These are phyloP conservation scores for Trichothecium sympodiale DNA, from an alignment of 2,329 filamentous ascomycete genomes.

Conservation along the genomic window DNA sequence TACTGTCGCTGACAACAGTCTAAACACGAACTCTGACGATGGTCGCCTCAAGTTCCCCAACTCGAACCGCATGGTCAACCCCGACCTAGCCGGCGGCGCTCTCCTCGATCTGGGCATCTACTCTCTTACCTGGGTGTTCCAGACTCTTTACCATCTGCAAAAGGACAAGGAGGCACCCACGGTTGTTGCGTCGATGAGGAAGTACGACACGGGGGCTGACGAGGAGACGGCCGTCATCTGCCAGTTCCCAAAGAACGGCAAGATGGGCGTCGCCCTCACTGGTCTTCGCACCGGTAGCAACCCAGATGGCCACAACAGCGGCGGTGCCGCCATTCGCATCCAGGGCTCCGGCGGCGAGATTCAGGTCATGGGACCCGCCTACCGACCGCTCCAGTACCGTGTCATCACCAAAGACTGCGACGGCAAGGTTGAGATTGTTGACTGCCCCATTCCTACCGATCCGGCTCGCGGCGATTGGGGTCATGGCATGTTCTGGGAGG, in stretches of 20 bases:
- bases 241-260: conserved; percentile 57
- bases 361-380: conserved; percentile 64
- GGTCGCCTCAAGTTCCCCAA: conserved; percentile 45
- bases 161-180: conserved; percentile 57
- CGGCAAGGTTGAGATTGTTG: conserved; percentile 36
- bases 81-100: conserved; percentile 70
- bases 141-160: conserved; percentile 75
- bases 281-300: conserved; percentile 51
- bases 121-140: conserved; percentile 82
- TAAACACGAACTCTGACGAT: conserved; percentile 47
- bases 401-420: conserved; percentile 44
- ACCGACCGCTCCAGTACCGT: conserved; percentile 53
- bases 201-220: conserved; percentile 65
- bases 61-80: conserved; percentile 69
- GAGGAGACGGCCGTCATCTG: conserved; percentile 70
- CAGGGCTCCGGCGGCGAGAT: conserved; percentile 76
- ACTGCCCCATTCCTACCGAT: conserved; percentile 43
- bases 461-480: conserved; percentile 39
- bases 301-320: conserved; percentile 46
- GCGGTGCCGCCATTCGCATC: conserved; percentile 61
- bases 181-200: conserved; percentile 58
- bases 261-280: conserved; percentile 63
- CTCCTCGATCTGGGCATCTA: conserved; percentile 83
- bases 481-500: conserved; percentile 84
- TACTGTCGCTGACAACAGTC: conserved; percentile 48